A percentile compares a stretch with the other conserved stretches of the same genome.
phyloP scores from a whole-genome alignment of 331 rosid genomes.

The Malus hybrid region DNA sequence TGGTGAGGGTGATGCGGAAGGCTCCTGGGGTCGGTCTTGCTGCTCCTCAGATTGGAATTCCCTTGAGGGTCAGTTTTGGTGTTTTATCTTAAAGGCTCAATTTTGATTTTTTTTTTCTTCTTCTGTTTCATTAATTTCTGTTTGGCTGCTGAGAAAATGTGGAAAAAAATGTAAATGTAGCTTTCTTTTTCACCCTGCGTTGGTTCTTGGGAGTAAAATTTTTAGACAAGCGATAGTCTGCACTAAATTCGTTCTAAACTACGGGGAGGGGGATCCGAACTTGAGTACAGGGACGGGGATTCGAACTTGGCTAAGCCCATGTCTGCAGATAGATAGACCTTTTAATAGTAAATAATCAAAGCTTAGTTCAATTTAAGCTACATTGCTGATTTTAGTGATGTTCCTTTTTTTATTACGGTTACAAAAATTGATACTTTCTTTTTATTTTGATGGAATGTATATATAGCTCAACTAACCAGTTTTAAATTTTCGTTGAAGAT shows the following conservation, averaged over 20 bases:
- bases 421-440: background rate
- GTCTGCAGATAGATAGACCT: background rate
- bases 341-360: background rate
- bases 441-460: background rate
- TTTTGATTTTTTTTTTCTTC: background rate
- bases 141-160: slow-evolving; percentile 5
- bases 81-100: background rate
- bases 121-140: background rate
- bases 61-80: slow-evolving; percentile 52
- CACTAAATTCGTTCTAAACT: no score
- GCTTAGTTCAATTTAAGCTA: background rate
- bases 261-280: no score
- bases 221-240: no score
- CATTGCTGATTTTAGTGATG: background rate
- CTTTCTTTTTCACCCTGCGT: background rate
- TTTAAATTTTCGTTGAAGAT: background rate
- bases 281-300: no score
- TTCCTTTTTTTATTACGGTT: background rate
- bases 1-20: slow-evolving; percentile 66
- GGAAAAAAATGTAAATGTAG: background rate
- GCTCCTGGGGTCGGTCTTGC: slow-evolving; percentile 97
- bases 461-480: background rate
- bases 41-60: slow-evolving; percentile 91
- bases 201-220: background rate
- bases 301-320: no score